Evolutionary conservation across 2,329 filamentous ascomycete species (phyloP).

Genomic region (Harringtonia aguacate): DNA sequence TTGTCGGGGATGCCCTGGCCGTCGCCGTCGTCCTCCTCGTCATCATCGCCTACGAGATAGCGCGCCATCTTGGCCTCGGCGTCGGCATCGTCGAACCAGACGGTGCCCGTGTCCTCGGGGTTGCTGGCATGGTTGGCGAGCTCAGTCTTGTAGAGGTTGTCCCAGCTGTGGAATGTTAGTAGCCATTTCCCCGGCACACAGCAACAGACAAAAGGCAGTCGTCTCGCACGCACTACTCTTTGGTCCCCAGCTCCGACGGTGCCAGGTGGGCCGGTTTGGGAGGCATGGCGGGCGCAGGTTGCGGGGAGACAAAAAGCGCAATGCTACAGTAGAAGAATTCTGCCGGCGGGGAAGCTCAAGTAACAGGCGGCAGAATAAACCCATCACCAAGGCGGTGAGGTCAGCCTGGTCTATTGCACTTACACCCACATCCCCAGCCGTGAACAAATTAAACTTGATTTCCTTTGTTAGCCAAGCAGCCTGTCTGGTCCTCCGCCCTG

Average conservation of each 20-base stretch:
- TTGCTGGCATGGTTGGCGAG: conserved; percentile 61
- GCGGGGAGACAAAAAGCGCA: neutral
- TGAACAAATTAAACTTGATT: too few relatives aligned
- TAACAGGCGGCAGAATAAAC: conserved; percentile 2
- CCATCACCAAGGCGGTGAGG: conserved; percentile 3
- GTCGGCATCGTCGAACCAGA: conserved; percentile 93
- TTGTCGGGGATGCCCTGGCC: conserved; percentile 5
- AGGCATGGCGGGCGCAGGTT: conserved; percentile 1
- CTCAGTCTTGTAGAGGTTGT: conserved; percentile 61
- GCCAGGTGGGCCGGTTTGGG: conserved; percentile 54
- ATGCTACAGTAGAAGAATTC: neutral
- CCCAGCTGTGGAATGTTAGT: conserved; percentile 47
- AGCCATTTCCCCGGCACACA: neutral
- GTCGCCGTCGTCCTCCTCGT: conserved; percentile 14
- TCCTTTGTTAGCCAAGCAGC: too few relatives aligned
- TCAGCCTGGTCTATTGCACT: too few relatives aligned
- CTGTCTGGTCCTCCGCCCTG: too few relatives aligned
- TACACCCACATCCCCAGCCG: neutral
- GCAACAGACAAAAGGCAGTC: neutral
- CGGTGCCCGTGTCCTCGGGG: conserved; percentile 70
- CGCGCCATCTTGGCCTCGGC: conserved; percentile 71
- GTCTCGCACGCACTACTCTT: conserved; percentile 83
- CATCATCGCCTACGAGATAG: conserved; percentile 41
- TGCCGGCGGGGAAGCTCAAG: too few relatives aligned
- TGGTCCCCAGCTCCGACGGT: conserved; percentile 74